Evolutionary conservation across 2,329 filamentous ascomycete genomes (phyloP).

Genomic region (Curvularia sp.): DNA sequence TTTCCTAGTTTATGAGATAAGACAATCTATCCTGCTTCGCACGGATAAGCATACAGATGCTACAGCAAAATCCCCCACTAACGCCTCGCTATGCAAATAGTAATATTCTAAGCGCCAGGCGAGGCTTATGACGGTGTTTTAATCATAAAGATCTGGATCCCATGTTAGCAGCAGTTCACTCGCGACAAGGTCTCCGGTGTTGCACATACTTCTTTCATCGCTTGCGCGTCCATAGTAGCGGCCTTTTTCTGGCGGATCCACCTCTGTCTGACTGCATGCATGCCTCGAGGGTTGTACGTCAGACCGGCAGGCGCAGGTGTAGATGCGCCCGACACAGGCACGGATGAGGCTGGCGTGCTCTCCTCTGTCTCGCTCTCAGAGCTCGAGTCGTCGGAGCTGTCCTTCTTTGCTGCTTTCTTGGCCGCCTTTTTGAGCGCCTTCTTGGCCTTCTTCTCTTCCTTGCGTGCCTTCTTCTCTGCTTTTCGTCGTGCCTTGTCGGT

Average conservation of each 20-base stretch:
- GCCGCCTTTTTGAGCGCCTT: conserved; percentile 58
- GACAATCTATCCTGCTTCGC: not conserved
- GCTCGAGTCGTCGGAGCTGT: conserved; percentile 31
- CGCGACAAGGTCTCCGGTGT: not conserved
- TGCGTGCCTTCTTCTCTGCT: conserved; percentile 54
- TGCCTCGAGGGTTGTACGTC: conserved; percentile 57
- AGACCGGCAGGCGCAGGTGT: conserved; percentile 53
- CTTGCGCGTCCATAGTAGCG: conserved; percentile 80
- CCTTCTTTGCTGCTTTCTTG: conserved; percentile 43
- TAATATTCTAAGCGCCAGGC: conserved; percentile 1
- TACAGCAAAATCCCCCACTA: conserved; percentile 10
- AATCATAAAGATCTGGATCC: conserved; percentile 47
- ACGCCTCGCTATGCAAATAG: conserved; percentile 45
- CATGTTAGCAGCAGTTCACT: conserved; percentile 18
- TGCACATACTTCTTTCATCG: conserved; percentile 77
- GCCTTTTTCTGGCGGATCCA: conserved; percentile 89
- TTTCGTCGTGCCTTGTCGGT: conserved; percentile 52
- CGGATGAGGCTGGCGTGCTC: conserved; percentile 35
- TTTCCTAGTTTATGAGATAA: not conserved
- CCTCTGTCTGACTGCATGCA: conserved; percentile 77
- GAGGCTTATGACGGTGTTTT: conserved; percentile 44
- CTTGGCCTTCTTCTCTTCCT: conserved; percentile 54
- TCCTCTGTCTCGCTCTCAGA: conserved; percentile 41
- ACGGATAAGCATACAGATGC: not conserved
- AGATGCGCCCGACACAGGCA: conserved; percentile 53